Conservation (phyloP, 2,329 filamentous ascomycete genomes). For the Verticillium klebahnii region DNA sequence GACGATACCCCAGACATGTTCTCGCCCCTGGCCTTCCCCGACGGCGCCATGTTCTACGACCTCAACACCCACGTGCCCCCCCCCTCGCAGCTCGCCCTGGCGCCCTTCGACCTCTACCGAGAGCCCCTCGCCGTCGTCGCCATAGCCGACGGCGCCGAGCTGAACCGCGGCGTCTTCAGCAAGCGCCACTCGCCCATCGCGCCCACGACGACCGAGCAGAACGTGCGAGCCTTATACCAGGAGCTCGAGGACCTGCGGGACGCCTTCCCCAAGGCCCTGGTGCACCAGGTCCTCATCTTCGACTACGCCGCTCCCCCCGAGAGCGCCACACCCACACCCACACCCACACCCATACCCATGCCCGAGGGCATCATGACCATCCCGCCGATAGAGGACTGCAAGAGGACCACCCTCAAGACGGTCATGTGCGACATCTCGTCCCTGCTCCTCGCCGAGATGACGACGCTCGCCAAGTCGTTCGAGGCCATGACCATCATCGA, state of each 20-base stretch:
- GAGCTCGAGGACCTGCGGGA: conserved; percentile 69
- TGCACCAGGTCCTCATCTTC: conserved; percentile 77
- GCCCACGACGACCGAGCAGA: conserved; percentile 48
- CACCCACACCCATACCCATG: conserved; percentile 48
- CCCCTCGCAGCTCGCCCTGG: conserved; percentile 72
- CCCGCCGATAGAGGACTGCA: conserved; percentile 63
- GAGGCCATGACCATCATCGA: conserved; percentile 72
- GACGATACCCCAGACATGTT: conserved; percentile 68
- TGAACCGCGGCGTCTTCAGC: conserved; percentile 49
- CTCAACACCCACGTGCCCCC: conserved; percentile 75
- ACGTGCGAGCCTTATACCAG: conserved; percentile 55
- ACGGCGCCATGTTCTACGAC: conserved; percentile 84
- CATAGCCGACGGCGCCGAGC: conserved; percentile 74
- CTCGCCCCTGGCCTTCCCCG: conserved; percentile 81
- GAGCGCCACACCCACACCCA: conserved; percentile 38
- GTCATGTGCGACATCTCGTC: conserved; percentile 77
- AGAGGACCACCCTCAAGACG: conserved; percentile 75
- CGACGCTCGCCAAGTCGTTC: conserved; percentile 65
- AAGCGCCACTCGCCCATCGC: conserved; percentile 49
- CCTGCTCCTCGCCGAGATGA: conserved; percentile 70
- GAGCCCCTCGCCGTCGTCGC: conserved; percentile 81
- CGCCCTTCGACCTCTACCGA: conserved; percentile 86
- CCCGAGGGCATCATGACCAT: conserved; percentile 67
- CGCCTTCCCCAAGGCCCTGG: conserved; percentile 68
- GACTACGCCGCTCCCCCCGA: conserved; percentile 55